Percentiles rank a stretch among this genome's conserved stretches.
These are phyloP conservation scores for Ambrosia artemisiifolia DNA, from an alignment of 129 eudicot species.

Conservation along the genomic window DNA sequence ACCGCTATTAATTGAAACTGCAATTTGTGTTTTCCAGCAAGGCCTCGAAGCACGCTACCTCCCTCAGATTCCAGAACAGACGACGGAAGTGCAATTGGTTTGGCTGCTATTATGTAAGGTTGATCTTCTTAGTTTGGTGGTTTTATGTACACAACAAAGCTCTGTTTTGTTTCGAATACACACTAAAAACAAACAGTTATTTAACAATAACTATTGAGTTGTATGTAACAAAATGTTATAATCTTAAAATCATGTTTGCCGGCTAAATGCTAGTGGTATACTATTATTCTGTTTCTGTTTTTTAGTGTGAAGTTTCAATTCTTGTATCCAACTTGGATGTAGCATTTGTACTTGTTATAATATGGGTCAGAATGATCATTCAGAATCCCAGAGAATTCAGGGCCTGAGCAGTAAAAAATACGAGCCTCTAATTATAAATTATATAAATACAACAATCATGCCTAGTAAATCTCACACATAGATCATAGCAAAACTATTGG, in stretches of 20 bases:
- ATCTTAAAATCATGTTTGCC: not conserved
- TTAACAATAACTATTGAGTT: not conserved
- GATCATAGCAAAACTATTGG: no score
- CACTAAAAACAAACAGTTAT: constrained; percentile 11
- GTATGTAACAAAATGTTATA: constrained; percentile 16
- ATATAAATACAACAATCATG: no score
- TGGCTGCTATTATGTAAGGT: constrained; percentile 66
- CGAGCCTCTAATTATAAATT: no score
- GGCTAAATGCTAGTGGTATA: not conserved
- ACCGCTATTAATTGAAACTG: not conserved
- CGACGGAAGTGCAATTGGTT: constrained; percentile 62
- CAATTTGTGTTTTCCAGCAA: constrained; percentile 47
- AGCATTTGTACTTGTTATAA: not conserved
- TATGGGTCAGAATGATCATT: not conserved
- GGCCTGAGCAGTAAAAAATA: no score
- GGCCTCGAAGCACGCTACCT: constrained; percentile 52
- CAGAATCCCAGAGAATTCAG: no score
- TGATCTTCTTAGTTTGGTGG: constrained; percentile 8
- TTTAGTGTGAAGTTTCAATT: not conserved
- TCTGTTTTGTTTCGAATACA: not conserved
- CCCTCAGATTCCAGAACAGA: constrained; percentile 47
- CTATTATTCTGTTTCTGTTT: constrained; percentile 4
- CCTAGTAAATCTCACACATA: no score
- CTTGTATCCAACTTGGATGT: constrained; percentile 10
- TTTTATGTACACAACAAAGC: constrained; percentile 17